Evolutionary conservation across 164 flowering plant genomes (phyloP), one percentile per base, ranked within the genome.

Genomic region (Vitis rupestris): DNA sequence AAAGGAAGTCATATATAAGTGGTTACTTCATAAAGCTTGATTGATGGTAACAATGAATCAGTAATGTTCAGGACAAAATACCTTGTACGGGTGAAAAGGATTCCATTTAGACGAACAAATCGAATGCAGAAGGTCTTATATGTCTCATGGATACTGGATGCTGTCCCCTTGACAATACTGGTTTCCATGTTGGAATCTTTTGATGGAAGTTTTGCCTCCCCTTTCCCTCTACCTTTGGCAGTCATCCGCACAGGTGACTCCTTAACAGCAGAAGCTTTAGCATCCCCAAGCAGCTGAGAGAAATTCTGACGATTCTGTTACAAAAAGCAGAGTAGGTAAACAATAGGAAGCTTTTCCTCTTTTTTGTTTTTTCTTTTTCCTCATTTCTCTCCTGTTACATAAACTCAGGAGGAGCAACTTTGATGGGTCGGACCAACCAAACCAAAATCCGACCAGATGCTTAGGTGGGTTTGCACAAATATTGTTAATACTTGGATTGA

Each of bases 51-150:
- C 9, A 50, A 52, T 44, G 57, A 61, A 57, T 10, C 30, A 61
- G 17, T 19, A 30, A 44, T 44, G 8, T 23, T 56, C n/a, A 16
- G n/a, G 17, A 65, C 9, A 30, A 62, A 65, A 68, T 83, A 96
- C 99, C 99, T 96, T 73, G 97, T 92, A 50, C 92, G 89, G 3
- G 98, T 93, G 73, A 96, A 96, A 37, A 96, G 89, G 74, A 96
- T 88, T 60, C 99, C 99, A 89, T 88, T 90, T 10, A 96, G 80
- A 55, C 98, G 86, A 48, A 96, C 90, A 86, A 91, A 96, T 30
- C 89, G 84, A 74, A 80, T 84, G 76, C 90, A 81, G 63, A 96
- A 90, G 47, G 82, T 70, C 77, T 86, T 91, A 50, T 69, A 80
- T 50, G 70, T 74, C 48, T 88, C 97, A 11, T 67, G 69, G 8